phyloP scores from a whole-genome alignment of 305 asterid genomes.

The Withania somnifera region DNA sequence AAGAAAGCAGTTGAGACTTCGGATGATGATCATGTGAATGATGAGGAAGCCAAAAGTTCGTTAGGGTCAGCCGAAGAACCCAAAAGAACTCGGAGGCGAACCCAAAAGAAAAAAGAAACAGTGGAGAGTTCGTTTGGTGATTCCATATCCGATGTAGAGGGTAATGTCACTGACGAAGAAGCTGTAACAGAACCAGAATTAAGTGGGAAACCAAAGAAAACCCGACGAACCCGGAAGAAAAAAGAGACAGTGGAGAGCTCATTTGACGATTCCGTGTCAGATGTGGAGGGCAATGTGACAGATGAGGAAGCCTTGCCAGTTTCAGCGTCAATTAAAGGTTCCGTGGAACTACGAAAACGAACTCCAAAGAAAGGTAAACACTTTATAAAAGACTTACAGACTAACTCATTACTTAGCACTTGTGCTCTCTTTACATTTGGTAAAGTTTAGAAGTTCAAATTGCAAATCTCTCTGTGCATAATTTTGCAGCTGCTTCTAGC shows the following conservation, averaged over 20 bases:
- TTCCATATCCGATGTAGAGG: conserved; percentile 17
- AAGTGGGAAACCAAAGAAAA: conserved; percentile 25
- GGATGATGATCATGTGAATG: conserved; percentile 24
- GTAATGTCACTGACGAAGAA: conserved; percentile 17
- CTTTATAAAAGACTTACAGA: not conserved
- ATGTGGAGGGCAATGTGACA: conserved; percentile 13
- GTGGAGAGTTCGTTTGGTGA: conserved; percentile 25
- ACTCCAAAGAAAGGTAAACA: conserved; percentile 28
- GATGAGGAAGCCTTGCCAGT: conserved; percentile 28
- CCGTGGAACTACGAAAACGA: conserved; percentile 30
- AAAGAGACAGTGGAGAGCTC: conserved; percentile 20
- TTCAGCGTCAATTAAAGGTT: conserved; percentile 24
- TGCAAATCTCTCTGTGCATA: not conserved
- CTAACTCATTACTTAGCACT: not conserved
- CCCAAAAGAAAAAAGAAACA: conserved; percentile 35
- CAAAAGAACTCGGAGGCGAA: conserved; percentile 31
- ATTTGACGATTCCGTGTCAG: conserved; percentile 22
- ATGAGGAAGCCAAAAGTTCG: conserved; percentile 18
- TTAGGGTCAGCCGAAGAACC: conserved; percentile 25
- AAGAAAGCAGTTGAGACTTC: conserved; percentile 21
- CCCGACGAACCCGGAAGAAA: conserved; percentile 38
- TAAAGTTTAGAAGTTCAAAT: not conserved
- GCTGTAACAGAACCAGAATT: conserved; percentile 20
- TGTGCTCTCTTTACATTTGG: not conserved
- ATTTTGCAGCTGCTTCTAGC: conserved; percentile 40